Base-by-base conservation (phyloP, 2,329 filamentous ascomycete genomes). In the Cytospora mali region DNA sequence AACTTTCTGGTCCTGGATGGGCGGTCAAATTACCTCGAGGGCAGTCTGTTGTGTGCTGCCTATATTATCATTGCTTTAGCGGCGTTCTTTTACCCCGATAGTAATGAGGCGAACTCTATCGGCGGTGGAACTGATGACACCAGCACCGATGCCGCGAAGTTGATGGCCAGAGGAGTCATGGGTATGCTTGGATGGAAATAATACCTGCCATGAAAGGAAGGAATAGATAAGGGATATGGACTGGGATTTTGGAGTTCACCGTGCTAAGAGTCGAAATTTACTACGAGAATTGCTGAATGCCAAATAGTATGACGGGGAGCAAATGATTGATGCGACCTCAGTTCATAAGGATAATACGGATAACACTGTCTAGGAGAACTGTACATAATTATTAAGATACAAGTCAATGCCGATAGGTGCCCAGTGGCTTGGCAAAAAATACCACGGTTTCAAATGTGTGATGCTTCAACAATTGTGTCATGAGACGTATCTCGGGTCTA, bases 1-100 rank as follows among this genome's bases (percentile, higher is more conserved):
- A 95, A 94, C 76, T 96, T 95, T 72, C 77, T 96, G 65, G 92
- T 96, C 52, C 80, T 94, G 65, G 92, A 96, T 71, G 92, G 92
- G 13, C 84, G 92, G 73, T 92, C 88, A 73, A 96, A 96, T 72
- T 96, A 95, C 70, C 84, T 96, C 18, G 92, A 96, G 77, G 92
- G 92, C 18, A 87, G 88, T 1, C 73, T 91, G 49, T 74, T 91
- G 33, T 86, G 86, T 67, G 83, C 87, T 0, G 85, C 86, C 4
- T 90, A 90, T 71, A 77, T 90, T 54, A 90, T 90, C 62, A 90
- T 90, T 66, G 81, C 80, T 1, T 79, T 89, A 1, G 84, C 86
- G 7, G 86, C 88, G 0, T 89, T 88, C 70, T 90, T 87, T 71
- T 90, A 88, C 66, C 88, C 88, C 0, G 77, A 78, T 42, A 77